Evolutionary conservation across 176 grass and related monocot species (phyloP).

Genomic region (Rhipidocladum racemiflorum): DNA sequence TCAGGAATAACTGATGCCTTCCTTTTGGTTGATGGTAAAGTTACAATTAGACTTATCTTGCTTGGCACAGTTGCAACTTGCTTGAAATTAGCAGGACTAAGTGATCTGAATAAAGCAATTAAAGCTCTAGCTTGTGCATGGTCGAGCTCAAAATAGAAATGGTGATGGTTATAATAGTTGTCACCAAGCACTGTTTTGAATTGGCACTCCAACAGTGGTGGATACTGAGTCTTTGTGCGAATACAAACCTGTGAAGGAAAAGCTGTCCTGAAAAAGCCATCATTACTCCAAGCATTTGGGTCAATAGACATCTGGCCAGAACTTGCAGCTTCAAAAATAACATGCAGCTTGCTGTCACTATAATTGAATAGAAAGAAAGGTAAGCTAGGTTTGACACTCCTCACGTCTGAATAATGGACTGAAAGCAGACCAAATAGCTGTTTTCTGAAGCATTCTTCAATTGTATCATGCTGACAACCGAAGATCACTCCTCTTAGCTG

Average conservation of each 20-base stretch:
- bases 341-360: slow-evolving; percentile 69
- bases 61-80: slow-evolving; percentile 26
- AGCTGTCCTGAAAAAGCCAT: slow-evolving; percentile 57
- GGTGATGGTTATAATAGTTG: slow-evolving; percentile 62
- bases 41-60: slow-evolving; percentile 6
- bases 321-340: slow-evolving; percentile 57
- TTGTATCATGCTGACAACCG: slow-evolving; percentile 74
- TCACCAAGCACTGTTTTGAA: slow-evolving; percentile 69
- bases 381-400: slow-evolving; percentile 68
- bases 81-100: slow-evolving; percentile 36
- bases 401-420: slow-evolving; percentile 77
- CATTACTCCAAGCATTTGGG: slow-evolving; percentile 79
- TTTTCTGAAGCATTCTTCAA: slow-evolving; percentile 77
- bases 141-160: slow-evolving; percentile 93
- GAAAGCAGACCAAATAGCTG: slow-evolving; percentile 83
- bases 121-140: slow-evolving; percentile 66
- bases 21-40: not conserved
- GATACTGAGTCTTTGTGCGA: slow-evolving; percentile 47
- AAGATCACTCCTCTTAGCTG: slow-evolving; percentile 83
- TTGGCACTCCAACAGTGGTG: slow-evolving; percentile 56
- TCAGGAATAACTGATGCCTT: slow-evolving; percentile 12
- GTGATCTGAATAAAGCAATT: slow-evolving; percentile 63
- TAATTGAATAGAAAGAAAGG: slow-evolving; percentile 95
- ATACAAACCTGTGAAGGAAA: slow-evolving; percentile 87
- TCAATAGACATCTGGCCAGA: slow-evolving; percentile 75